These are phyloP conservation scores for Elaeis oleifera DNA, from an alignment of 202 grass and related monocot genomes.

Conservation along the genomic window DNA sequence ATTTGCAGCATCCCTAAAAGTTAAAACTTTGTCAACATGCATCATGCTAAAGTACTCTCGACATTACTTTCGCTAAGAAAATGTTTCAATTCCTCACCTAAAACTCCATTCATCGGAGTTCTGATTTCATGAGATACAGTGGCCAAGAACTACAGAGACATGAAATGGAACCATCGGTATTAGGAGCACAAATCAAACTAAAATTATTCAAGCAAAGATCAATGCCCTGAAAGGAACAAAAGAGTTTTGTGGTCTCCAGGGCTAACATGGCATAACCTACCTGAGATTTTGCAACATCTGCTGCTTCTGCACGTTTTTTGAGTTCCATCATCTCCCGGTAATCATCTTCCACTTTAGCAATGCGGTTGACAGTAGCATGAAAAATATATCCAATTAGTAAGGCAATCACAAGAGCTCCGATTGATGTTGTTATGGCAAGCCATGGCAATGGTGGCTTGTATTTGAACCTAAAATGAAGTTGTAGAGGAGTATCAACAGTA, in stretches of 20 bases:
- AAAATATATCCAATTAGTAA: conserved; percentile 66
- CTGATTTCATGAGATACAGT: conserved; percentile 99
- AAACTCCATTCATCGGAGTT: conserved; percentile 99
- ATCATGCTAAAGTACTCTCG: no score
- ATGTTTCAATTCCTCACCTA: conserved; percentile 42
- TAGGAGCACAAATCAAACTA: neutral
- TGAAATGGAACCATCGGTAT: conserved; percentile 5
- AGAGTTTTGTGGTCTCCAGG: neutral
- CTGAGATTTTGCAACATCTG: conserved; percentile 94
- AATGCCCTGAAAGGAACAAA: no score
- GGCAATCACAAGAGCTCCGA: conserved; percentile 66
- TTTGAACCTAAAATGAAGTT: conserved; percentile 41
- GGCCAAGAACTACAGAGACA: conserved; percentile 74
- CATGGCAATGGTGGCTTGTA: conserved; percentile 60
- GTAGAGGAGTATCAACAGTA: no score
- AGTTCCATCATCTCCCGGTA: conserved; percentile 64
- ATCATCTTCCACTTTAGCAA: conserved; percentile 87
- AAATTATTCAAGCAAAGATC: no score
- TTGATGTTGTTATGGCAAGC: conserved; percentile 65
- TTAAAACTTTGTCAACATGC: neutral
- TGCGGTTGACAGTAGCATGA: conserved; percentile 60
- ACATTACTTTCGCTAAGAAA: no score
- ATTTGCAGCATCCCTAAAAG: conserved; percentile 96
- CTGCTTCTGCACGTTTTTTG: conserved; percentile 73
- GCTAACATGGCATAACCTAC: conserved; percentile 21